These are phyloP conservation scores for Peronospora belbahrii DNA, from an alignment of 352 stramenopile genomes.

Conservation along the genomic window DNA sequence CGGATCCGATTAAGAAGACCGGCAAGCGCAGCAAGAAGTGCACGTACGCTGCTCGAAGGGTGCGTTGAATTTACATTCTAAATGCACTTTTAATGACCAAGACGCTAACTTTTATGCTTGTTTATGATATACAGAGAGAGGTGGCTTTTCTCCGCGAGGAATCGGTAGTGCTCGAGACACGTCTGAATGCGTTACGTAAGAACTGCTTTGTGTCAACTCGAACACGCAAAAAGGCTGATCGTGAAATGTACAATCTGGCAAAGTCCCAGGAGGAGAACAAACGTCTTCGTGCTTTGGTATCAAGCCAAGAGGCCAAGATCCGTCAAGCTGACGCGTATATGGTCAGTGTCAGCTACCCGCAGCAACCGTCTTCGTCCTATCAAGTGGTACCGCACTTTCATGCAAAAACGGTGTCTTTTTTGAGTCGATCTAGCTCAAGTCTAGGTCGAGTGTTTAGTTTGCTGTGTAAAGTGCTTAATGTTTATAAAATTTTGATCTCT, in stretches of 20 bases:
- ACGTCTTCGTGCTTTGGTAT: constrained; percentile 34
- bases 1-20: constrained; percentile 24
- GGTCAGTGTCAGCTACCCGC: constrained; percentile 4
- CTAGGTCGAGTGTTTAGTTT: constrained; percentile 17
- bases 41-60: constrained; percentile 48
- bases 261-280: constrained; percentile 36
- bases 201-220: constrained; percentile 3
- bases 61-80: constrained; percentile 9
- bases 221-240: constrained; percentile 15
- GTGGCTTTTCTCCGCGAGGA: constrained; percentile 35
- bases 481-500: constrained; percentile 20
- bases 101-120: constrained; percentile 4
- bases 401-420: neutral
- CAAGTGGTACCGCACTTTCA: neutral
- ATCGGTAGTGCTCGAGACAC: constrained; percentile 27
- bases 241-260: constrained; percentile 24
- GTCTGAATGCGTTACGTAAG: constrained; percentile 27
- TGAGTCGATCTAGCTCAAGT: neutral
- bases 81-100: neutral
- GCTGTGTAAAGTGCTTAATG: constrained; percentile 16
- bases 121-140: constrained; percentile 29
- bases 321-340: constrained; percentile 30
- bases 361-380: constrained; percentile 3
- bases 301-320: constrained; percentile 36
- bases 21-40: constrained; percentile 44